Percentiles rank a stretch among this genome's conserved stretches.
Conservation (phyloP, 108 stramenopile species). For the Nitzschia palea region DNA sequence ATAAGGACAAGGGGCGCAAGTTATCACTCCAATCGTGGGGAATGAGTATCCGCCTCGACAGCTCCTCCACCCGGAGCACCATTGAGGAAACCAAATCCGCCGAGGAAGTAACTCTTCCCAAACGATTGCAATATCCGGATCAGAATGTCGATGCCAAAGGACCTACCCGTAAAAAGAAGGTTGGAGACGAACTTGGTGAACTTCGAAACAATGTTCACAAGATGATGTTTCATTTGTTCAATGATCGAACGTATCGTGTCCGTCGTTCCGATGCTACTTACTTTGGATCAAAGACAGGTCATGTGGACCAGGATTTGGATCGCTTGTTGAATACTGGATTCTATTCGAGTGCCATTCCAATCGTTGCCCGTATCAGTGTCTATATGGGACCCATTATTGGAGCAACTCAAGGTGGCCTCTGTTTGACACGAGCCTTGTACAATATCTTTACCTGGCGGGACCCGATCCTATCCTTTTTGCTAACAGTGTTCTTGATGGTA, state of each 20-base stretch:
- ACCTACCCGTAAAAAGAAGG: conserved; percentile 15
- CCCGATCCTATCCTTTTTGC: conserved; percentile 59
- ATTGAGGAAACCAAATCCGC: too few relatives aligned
- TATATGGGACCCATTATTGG: conserved; percentile 42
- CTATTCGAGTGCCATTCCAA: conserved; percentile 41
- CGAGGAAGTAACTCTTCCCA: too few relatives aligned
- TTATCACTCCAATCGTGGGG: background rate
- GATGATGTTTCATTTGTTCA: conserved; percentile 40
- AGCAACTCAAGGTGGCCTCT: conserved; percentile 21
- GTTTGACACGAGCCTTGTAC: conserved; percentile 41
- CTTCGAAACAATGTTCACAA: conserved; percentile 47
- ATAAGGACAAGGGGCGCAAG: too few relatives aligned
- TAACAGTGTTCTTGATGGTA: conserved; percentile 28
- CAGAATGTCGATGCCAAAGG: conserved; percentile 40
- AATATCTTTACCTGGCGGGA: conserved; percentile 75
- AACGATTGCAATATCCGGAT: conserved; percentile 18
- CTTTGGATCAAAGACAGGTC: conserved; percentile 29
- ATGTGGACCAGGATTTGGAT: conserved; percentile 28
- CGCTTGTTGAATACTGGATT: conserved; percentile 37
- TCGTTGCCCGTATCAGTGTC: conserved; percentile 34
- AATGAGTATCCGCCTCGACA: too few relatives aligned
- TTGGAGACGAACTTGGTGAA: conserved; percentile 41
- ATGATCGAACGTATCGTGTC: conserved; percentile 40
- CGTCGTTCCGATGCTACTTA: conserved; percentile 23
- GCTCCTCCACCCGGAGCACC: background rate